A percentile compares a stretch with the other conserved stretches of the same genome.
phyloP scores from a whole-genome alignment of 2,329 filamentous ascomycete genomes.

The Xylariales sp. region DNA sequence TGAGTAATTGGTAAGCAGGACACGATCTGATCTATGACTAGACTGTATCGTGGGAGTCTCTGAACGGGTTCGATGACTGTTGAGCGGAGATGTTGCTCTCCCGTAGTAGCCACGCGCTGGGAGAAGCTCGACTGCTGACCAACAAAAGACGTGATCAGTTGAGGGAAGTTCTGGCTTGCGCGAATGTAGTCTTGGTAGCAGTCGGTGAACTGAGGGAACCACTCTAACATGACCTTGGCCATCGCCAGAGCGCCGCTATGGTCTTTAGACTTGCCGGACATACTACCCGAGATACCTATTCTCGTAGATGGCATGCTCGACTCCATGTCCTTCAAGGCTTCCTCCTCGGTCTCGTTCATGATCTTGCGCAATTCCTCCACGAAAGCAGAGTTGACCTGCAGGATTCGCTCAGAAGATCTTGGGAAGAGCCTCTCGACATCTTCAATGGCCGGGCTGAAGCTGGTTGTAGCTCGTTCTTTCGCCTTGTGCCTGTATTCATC shows the following conservation, averaged over 20 bases:
- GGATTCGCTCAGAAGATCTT: constrained; percentile 70
- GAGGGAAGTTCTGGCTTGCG: constrained; percentile 81
- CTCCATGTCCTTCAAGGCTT: constrained; percentile 73
- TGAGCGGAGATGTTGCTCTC: constrained; percentile 86
- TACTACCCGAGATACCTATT: constrained; percentile 35
- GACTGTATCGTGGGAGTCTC: constrained; percentile 84
- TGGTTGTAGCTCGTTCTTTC: constrained; percentile 51
- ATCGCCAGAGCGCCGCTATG: constrained; percentile 74
- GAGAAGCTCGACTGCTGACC: constrained; percentile 80
- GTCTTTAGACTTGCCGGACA: constrained; percentile 53
- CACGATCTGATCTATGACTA: constrained; percentile 94
- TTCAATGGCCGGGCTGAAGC: constrained; percentile 66
- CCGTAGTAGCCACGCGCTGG: constrained; percentile 72
- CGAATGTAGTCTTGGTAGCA: constrained; percentile 93
- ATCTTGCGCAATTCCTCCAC: constrained; percentile 69
- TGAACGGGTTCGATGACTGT: constrained; percentile 95
- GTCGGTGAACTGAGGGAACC: constrained; percentile 88
- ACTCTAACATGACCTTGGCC: constrained; percentile 77
- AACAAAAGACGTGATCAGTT: constrained; percentile 72
- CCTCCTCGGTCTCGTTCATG: constrained; percentile 78
- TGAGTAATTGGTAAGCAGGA: constrained; percentile 80
- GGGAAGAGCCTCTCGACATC: constrained; percentile 78
- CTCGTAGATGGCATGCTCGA: constrained; percentile 44
- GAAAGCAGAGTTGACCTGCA: constrained; percentile 78
- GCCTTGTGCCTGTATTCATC: constrained; percentile 72